A percentile compares a stretch with the other conserved stretches of the same genome.
Evolutionary conservation across 208 protist genomes (phyloP).

Genomic region (Leishmania lainsoni): DNA sequence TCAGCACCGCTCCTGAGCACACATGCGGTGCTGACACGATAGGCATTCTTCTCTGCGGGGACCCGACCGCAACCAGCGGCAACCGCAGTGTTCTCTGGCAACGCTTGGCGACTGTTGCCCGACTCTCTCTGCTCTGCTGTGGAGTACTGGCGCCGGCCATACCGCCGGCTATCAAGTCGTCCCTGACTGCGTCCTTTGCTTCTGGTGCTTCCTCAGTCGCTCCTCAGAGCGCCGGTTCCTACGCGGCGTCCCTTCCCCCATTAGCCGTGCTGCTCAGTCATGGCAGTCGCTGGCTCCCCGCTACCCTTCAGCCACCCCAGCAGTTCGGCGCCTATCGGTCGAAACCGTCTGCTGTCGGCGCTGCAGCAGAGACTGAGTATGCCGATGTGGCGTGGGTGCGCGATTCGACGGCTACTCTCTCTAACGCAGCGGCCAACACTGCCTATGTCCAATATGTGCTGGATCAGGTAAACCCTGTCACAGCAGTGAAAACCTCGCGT

Average conservation of each 20-base stretch:
- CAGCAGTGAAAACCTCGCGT: constrained; percentile 10
- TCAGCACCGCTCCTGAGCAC: constrained; percentile 11
- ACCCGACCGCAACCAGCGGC: background rate
- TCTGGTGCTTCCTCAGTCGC: background rate
- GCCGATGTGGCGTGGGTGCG: constrained; percentile 24
- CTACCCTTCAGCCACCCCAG: constrained; percentile 68
- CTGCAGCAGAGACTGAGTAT: constrained; percentile 3
- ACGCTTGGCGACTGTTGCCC: constrained; percentile 8
- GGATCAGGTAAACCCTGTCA: constrained; percentile 10
- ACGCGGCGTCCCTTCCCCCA: constrained; percentile 19
- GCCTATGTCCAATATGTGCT: constrained; percentile 31
- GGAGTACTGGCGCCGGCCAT: constrained; percentile 24
- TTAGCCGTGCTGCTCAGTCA: constrained; percentile 20
- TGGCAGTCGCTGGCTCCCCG: constrained; percentile 67
- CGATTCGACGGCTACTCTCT: background rate
- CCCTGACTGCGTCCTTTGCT: background rate
- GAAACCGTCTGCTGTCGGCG: background rate
- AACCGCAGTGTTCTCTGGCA: constrained; percentile 11
- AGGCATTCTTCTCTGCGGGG: constrained; percentile 2
- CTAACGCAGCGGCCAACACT: background rate
- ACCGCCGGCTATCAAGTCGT: constrained; percentile 2
- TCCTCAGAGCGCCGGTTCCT: background rate
- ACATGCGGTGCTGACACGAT: constrained; percentile 19
- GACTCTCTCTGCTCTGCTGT: constrained; percentile 19
- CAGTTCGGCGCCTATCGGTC: constrained; percentile 37